These are phyloP conservation scores for Backusella parvicylindrica DNA, from an alignment of 192 early-diverging fungal genomes.

Conservation along the genomic window DNA sequence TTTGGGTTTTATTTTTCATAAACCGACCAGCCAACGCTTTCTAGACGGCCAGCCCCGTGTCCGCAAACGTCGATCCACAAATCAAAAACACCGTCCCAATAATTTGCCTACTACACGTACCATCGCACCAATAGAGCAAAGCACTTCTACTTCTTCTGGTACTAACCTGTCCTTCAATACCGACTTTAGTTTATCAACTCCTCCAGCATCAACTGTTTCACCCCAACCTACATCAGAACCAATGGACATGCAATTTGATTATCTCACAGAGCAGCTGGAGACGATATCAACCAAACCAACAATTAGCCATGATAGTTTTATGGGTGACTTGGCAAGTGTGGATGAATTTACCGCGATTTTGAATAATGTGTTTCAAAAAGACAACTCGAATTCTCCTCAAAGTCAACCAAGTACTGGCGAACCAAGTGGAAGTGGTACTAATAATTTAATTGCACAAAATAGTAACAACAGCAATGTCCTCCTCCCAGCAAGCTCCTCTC, in stretches of 20 bases:
- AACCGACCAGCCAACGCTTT: constrained; percentile 3
- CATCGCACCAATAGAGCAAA: neutral
- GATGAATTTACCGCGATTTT: constrained; percentile 22
- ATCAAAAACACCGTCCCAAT: neutral
- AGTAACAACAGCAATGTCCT: neutral
- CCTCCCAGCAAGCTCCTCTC: neutral
- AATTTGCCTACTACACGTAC: neutral
- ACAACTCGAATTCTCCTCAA: neutral
- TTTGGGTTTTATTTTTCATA: constrained; percentile 7
- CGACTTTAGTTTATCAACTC: neutral
- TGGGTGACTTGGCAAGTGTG: neutral
- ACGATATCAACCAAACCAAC: neutral
- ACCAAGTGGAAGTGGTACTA: neutral
- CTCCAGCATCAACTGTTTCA: constrained; percentile 1
- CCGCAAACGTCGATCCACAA: constrained; percentile 1
- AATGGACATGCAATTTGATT: constrained; percentile 13
- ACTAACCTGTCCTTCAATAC: neutral
- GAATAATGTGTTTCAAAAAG: constrained; percentile 20
- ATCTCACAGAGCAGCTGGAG: neutral
- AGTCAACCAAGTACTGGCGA: neutral
- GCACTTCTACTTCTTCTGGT: neutral
- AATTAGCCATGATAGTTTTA: neutral
- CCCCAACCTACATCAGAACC: neutral
- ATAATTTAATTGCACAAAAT: neutral
- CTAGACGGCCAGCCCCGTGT: constrained; percentile 6